Conservation (phyloP, 169 alveolate species). For the Miamiensis avidus region DNA sequence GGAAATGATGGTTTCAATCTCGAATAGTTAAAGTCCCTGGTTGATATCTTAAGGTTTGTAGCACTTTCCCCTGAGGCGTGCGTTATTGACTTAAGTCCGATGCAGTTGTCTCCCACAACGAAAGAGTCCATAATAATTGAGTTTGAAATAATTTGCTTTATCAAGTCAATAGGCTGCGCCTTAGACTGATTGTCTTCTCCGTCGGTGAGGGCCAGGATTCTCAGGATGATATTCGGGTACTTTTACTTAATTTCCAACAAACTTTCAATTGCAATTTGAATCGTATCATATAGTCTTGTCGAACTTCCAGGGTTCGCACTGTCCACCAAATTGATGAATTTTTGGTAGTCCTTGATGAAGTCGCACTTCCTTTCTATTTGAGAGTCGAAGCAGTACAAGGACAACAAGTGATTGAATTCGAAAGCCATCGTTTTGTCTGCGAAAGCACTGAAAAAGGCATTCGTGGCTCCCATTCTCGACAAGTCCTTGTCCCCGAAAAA, state of each 20-base stretch:
- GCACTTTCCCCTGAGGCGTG: constrained; percentile 46
- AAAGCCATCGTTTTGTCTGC: constrained; percentile 46
- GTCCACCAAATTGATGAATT: constrained; percentile 36
- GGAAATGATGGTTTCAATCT: constrained; percentile 31
- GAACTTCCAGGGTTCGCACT: constrained; percentile 28
- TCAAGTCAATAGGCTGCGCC: constrained; percentile 20
- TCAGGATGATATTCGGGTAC: constrained; percentile 33
- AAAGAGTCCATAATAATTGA: constrained; percentile 32
- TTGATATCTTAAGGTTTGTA: constrained; percentile 33
- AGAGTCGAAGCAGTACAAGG: constrained; percentile 34
- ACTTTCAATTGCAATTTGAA: constrained; percentile 20
- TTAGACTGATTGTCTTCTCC: constrained; percentile 43
- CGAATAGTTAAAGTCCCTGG: constrained; percentile 28
- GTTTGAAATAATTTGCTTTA: constrained; percentile 19
- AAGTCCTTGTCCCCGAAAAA: constrained; percentile 27
- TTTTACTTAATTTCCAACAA: constrained; percentile 14
- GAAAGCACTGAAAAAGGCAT: constrained; percentile 36
- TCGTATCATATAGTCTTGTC: constrained; percentile 38
- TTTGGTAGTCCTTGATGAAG: constrained; percentile 19
- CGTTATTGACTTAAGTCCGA: constrained; percentile 35
- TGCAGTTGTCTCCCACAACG: constrained; percentile 27
- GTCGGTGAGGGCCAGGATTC: constrained; percentile 42
- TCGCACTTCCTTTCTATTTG: constrained; percentile 26
- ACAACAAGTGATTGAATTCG: constrained; percentile 30
- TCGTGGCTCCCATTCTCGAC: constrained; percentile 43